Percentiles rank a stretch among this genome's conserved stretches.
phyloP scores from a whole-genome alignment of 2,329 filamentous ascomycete species.

The Cordyceps farinosa region DNA sequence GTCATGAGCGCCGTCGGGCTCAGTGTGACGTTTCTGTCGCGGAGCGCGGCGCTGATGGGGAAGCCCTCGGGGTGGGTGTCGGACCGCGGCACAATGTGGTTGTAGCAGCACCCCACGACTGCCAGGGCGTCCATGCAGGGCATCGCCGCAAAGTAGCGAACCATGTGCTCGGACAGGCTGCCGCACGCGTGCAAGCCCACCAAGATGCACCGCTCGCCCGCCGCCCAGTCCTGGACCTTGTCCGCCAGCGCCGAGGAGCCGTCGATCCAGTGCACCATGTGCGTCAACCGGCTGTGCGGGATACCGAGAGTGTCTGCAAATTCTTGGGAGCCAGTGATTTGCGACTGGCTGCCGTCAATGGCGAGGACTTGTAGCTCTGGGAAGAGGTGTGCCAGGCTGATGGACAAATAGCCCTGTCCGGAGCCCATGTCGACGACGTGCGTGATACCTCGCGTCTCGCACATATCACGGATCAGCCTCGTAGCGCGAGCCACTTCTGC shows the following conservation, averaged over 20 bases:
- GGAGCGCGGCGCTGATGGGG: slow-evolving; percentile 35
- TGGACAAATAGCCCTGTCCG: slow-evolving; percentile 31
- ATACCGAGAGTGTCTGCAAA: slow-evolving; percentile 26
- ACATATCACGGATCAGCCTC: slow-evolving; percentile 26
- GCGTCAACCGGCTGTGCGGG: slow-evolving; percentile 22
- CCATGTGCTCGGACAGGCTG: slow-evolving; percentile 32
- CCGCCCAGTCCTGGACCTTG: slow-evolving; percentile 28
- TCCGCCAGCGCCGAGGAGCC: slow-evolving; percentile 22
- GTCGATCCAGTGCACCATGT: slow-evolving; percentile 30
- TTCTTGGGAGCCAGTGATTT: slow-evolving; percentile 27
- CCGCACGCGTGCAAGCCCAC: slow-evolving; percentile 34
- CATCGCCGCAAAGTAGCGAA: slow-evolving; percentile 27
- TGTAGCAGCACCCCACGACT: slow-evolving; percentile 33
- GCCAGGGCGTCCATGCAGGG: slow-evolving; percentile 25
- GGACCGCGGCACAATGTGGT: slow-evolving; percentile 32
- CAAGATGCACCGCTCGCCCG: slow-evolving; percentile 28
- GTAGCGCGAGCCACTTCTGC: slow-evolving; percentile 29
- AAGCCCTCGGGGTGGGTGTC: slow-evolving; percentile 35
- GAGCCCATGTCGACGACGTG: slow-evolving; percentile 28
- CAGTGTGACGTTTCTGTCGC: slow-evolving; percentile 22
- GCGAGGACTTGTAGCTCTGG: slow-evolving; percentile 27
- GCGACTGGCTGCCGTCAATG: slow-evolving; percentile 31
- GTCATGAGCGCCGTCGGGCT: slow-evolving; percentile 33
- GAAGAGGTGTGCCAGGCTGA: slow-evolving; percentile 28
- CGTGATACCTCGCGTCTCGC: slow-evolving; percentile 24